Evolutionary conservation across 257 asterid genomes (phyloP).

Genomic region (Salvia miltiorrhiza): DNA sequence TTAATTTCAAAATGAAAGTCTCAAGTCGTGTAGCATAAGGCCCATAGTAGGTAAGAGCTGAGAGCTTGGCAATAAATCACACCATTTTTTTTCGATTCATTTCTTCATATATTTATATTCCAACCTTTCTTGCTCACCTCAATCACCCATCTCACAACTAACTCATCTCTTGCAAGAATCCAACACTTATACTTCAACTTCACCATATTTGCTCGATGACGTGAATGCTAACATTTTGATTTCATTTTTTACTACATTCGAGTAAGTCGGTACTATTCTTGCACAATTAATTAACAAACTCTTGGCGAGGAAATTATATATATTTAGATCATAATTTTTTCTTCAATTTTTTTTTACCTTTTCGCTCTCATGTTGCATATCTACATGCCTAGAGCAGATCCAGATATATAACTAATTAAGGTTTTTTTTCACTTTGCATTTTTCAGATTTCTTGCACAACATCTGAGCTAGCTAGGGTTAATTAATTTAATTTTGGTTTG

Average conservation of each 20-base stretch:
- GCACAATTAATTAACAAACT: constrained; percentile 21
- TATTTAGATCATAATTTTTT: background rate
- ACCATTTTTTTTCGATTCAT: constrained; percentile 4
- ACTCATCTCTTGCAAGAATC: constrained; percentile 16
- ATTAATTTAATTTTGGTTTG: no score
- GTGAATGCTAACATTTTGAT: constrained; percentile 3
- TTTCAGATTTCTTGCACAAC: constrained; percentile 1
- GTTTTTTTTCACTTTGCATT: background rate
- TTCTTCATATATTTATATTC: constrained; percentile 31
- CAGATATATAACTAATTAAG: background rate
- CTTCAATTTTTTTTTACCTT: background rate
- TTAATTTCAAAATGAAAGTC: constrained; percentile 6
- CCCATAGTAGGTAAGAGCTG: constrained; percentile 62
- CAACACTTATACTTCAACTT: background rate
- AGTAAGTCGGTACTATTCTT: constrained; percentile 32
- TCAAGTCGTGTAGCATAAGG: constrained; percentile 56
- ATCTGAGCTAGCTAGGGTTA: constrained; percentile 33
- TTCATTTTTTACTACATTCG: constrained; percentile 20
- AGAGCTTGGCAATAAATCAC: constrained; percentile 23
- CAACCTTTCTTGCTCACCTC: constrained; percentile 38
- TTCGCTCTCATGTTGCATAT: constrained; percentile 7
- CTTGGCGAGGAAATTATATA: background rate
- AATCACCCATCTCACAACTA: constrained; percentile 30
- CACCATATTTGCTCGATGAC: constrained; percentile 11
- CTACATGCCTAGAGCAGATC: background rate